Evolutionary conservation across 2,329 filamentous ascomycete species (phyloP), one percentile per base, ranked within the genome.

Genomic region (Neofusicoccum parvum): DNA sequence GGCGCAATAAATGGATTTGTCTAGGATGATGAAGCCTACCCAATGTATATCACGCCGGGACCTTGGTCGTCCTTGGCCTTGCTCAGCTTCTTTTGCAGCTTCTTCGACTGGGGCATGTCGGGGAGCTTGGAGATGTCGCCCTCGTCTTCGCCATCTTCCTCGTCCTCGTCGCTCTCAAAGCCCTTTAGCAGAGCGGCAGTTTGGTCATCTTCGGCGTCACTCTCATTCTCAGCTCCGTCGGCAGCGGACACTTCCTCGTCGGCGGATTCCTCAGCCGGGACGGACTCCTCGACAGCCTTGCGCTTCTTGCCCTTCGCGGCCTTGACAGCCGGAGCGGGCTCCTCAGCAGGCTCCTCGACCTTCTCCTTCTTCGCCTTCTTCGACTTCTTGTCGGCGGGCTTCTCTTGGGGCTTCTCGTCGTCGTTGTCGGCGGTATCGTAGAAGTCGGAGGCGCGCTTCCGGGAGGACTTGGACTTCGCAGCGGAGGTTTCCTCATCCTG

Each of bases 1-100:
- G 9, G 3, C 27, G 27, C 27, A 32, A 32, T 32, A 5, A 14
- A 32, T 36, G n/a, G 37, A 64, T 11, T 1, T 45, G 56, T 45
- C 23, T 12, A 45, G 6, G 12, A 43, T 15, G 12, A 10, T 20
- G 41, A 17, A 53, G 74, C 82, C 71, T 75, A 86, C 75, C 92
- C 93, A 73, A 99, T 85, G 80, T 97, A 98, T 74, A 98, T 85
- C 46, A 95, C 89, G 53, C 94, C 94, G 1, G 91, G 87, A 60
- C 86, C 85, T 53, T 85, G 82, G 65, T 80, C 79, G 68, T 82
- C 80, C 23, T 45, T 36, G 58, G 82, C 81, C 70, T 83, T 82
- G 67, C 82, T 78, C 58, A 88, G 77, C 70, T 78, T 73, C 66
- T 79, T 79, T 51, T 75, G 73, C 58, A 70, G 71, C 69, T 72